Evolutionary conservation across 2,329 filamentous ascomycete genomes (phyloP).

Genomic region (Aureobasidium lini): DNA sequence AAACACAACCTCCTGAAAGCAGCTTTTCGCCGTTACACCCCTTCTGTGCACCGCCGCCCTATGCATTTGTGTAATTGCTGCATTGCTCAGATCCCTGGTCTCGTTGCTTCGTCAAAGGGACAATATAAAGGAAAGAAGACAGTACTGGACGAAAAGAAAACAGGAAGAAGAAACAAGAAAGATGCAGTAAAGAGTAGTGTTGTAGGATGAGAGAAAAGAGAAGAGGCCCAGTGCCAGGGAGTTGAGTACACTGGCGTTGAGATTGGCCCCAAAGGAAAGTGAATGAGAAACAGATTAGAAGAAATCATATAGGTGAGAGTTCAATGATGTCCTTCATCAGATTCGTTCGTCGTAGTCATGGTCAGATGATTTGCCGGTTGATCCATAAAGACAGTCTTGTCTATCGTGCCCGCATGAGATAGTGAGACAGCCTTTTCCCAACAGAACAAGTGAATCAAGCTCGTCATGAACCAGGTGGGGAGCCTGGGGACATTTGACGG

Average conservation of each 20-base stretch:
- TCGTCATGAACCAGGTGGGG: background rate
- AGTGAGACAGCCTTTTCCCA: background rate
- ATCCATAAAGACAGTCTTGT: background rate
- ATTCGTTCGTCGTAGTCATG: slow-evolving; percentile 8
- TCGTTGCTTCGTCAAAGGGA: slow-evolving; percentile 6
- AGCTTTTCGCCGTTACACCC: background rate
- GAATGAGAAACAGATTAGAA: slow-evolving; percentile 3
- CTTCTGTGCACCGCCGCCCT: background rate
- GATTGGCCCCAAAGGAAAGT: background rate
- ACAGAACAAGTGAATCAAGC: background rate
- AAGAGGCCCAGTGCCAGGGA: background rate
- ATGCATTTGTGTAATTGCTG: slow-evolving; percentile 1
- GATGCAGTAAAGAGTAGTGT: background rate
- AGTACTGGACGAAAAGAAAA: background rate
- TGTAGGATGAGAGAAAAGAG: background rate
- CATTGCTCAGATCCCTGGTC: slow-evolving; percentile 1
- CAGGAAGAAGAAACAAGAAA: background rate
- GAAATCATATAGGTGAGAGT: slow-evolving; percentile 4
- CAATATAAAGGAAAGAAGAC: background rate
- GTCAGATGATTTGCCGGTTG: background rate
- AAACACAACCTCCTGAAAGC: background rate
- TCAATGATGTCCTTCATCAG: background rate
- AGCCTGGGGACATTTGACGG: background rate
- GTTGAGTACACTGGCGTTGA: background rate
- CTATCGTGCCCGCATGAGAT: background rate